phyloP scores from a whole-genome alignment of 23 red algal genomes.

The Gracilaria domingensis region DNA sequence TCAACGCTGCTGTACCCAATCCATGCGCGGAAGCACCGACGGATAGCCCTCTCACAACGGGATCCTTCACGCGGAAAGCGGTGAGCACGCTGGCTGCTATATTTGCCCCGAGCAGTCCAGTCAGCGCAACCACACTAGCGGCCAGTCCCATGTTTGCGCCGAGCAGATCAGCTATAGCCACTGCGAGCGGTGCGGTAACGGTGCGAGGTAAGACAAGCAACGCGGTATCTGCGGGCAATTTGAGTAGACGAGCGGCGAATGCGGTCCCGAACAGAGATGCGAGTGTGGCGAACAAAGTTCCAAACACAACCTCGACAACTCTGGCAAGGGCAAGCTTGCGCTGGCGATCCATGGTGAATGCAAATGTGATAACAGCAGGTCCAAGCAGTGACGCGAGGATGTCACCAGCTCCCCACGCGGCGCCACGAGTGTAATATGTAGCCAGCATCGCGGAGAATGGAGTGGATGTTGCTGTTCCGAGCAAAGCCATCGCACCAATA shows the following conservation, averaged over 20 bases:
- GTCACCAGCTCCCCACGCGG: slow-evolving; percentile 81
- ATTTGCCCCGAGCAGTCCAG: slow-evolving; percentile 95
- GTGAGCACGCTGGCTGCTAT: slow-evolving; percentile 50
- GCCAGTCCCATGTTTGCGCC: slow-evolving; percentile 75
- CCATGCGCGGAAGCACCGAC: slow-evolving; percentile 89
- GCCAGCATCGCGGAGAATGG: slow-evolving; percentile 24
- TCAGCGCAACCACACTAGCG: slow-evolving; percentile 88
- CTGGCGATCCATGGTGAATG: slow-evolving; percentile 92
- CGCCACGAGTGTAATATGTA: slow-evolving; percentile 56
- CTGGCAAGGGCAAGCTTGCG: slow-evolving; percentile 57
- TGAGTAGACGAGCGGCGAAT: slow-evolving; percentile 69
- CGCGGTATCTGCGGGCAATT: slow-evolving; percentile 51
- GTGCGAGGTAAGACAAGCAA: slow-evolving; percentile 82
- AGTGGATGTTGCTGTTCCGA: slow-evolving; percentile 49
- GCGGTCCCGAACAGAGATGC: slow-evolving; percentile 89
- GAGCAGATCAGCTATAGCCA: slow-evolving; percentile 83
- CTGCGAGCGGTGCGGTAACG: slow-evolving; percentile 97
- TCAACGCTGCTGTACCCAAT: slow-evolving; percentile 92
- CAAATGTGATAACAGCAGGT: slow-evolving; percentile 96
- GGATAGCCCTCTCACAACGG: slow-evolving; percentile 70
- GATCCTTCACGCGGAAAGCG: slow-evolving; percentile 57
- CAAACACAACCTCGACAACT: slow-evolving; percentile 69
- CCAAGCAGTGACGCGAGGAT: slow-evolving; percentile 83
- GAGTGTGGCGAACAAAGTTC: slow-evolving; percentile 66
- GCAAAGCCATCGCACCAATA: slow-evolving; percentile 65